Base-by-base conservation (phyloP, 495 filamentous ascomycete genomes). In the Penicillium odoratum region DNA sequence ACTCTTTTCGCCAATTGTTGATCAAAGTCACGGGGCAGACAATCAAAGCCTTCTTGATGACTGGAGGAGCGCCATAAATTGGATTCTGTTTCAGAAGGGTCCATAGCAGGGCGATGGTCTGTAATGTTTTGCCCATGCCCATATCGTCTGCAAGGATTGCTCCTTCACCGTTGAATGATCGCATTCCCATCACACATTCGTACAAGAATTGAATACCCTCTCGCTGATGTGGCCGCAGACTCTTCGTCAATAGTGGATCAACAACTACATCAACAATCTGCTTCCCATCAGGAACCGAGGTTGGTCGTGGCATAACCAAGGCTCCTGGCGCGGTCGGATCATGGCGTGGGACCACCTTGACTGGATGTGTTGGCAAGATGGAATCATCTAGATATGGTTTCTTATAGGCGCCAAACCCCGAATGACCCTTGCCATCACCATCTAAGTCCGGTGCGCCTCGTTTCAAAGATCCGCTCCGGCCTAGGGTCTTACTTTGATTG, bases 121-220 rank as follows among this genome's bases (percentile, higher is more conserved):
- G 89, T 38, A 92, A 65, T 5, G 90, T 92, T 64, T 93, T 93
- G 11, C 89, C 89, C 8, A 93, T 63, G 3, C 89, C 89, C 89
- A 93, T 93, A 60, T 92, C 90, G 64, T 93, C 89, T 4, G 90
- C 90, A 31, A 93, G 73, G 53, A 93, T 88, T 3, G 87, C 89
- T 10, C 89, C 89, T 65, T 88, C 82, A 0, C 89, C 88, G 59
- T 86, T 84, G 60, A 84, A 90, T 29, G 76, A 67, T 43, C 86
- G 77, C 80, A 91, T 82, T 10, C 89, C 89, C 89, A 93, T 93
- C 0, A 93, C 85, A 68, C 89, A 92, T 69, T 92, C 89, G 62
- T 93, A 93, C 40, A 93, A 70, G 62, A 93, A 93, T 57, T 82
- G 77, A 15, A 92, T 85, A 46, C 89, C 89, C 60, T 90, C 87